phyloP scores from a whole-genome alignment of 1,284 basidiomycete genomes.

The Irpex sp. region DNA sequence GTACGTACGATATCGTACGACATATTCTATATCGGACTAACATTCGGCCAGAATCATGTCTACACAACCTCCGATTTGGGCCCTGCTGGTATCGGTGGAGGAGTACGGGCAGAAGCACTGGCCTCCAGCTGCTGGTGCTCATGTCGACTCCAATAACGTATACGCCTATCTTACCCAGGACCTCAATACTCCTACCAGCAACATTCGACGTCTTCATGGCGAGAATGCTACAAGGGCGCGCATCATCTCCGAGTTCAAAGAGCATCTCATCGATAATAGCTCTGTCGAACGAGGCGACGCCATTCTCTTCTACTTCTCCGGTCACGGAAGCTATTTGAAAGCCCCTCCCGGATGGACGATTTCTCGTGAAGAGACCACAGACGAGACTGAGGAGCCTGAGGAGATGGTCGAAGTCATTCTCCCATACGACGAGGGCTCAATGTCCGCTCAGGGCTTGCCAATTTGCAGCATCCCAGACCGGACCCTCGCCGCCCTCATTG shows the following conservation, averaged over 20 bases:
- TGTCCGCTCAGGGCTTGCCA: background rate
- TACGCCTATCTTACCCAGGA: too few species aligned
- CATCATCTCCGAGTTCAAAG: slow-evolving; percentile 7
- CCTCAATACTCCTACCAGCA: too few species aligned
- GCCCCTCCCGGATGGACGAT: background rate
- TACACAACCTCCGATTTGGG: too few species aligned
- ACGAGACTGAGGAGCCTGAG: background rate
- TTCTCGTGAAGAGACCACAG: background rate
- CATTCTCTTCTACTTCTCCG: slow-evolving; percentile 11
- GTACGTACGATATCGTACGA: too few species aligned
- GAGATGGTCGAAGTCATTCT: slow-evolving; percentile 6
- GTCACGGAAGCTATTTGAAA: slow-evolving; percentile 7
- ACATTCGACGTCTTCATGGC: background rate
- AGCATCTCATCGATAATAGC: slow-evolving; percentile 11
- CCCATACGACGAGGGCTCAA: slow-evolving; percentile 7
- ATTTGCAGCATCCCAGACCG: slow-evolving; percentile 7
- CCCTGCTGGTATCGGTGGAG: too few species aligned
- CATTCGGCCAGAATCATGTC: too few species aligned
- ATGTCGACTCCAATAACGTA: too few species aligned
- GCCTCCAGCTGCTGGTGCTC: too few species aligned
- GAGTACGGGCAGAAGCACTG: too few species aligned
- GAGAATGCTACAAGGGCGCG: slow-evolving; percentile 2
- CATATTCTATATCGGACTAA: too few species aligned
- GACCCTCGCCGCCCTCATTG: slow-evolving; percentile 6
- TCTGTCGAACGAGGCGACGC: slow-evolving; percentile 7